phyloP scores from a whole-genome alignment of 352 stramenopile species.

The Pelagophyceae sp. region DNA sequence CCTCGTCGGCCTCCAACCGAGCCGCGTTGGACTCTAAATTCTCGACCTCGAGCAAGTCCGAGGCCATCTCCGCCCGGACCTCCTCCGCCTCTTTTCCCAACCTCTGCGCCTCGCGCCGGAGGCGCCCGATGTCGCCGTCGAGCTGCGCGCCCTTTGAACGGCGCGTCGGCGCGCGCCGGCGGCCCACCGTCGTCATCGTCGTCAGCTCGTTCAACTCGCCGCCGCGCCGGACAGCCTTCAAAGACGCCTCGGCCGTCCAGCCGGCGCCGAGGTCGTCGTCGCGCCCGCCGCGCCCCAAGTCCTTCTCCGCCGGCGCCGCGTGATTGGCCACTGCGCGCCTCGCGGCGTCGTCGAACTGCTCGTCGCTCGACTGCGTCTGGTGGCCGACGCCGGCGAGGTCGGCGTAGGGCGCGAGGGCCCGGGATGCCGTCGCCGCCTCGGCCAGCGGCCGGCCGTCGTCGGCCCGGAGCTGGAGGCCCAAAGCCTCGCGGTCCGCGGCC shows the following conservation, averaged over 20 bases:
- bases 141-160: conserved; percentile 9
- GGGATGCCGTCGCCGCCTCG: not conserved
- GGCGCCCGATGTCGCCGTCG: conserved; percentile 22
- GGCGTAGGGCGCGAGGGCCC: conserved; percentile 10
- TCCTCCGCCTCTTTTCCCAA: conserved; percentile 15
- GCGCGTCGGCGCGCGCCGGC: conserved; percentile 2
- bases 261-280: not conserved
- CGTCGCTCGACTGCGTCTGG: not conserved
- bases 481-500: conserved; percentile 8
- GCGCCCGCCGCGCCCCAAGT: not conserved
- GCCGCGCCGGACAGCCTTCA: not conserved
- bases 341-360: not conserved
- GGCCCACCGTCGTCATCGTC: conserved; percentile 9
- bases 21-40: conserved; percentile 17
- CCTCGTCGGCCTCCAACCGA: conserved; percentile 3
- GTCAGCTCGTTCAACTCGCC: conserved; percentile 7
- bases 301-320: not conserved
- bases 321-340: not conserved
- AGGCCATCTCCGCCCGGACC: conserved; percentile 15
- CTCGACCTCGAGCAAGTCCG: conserved; percentile 9
- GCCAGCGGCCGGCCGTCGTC: conserved; percentile 3
- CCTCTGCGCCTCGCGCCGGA: conserved; percentile 11
- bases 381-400: conserved; percentile 9
- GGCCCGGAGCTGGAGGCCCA: not conserved
- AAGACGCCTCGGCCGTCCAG: too few species aligned